Conservation (phyloP, 2,329 filamentous ascomycete species). For the Metarhizium guizhouense region DNA sequence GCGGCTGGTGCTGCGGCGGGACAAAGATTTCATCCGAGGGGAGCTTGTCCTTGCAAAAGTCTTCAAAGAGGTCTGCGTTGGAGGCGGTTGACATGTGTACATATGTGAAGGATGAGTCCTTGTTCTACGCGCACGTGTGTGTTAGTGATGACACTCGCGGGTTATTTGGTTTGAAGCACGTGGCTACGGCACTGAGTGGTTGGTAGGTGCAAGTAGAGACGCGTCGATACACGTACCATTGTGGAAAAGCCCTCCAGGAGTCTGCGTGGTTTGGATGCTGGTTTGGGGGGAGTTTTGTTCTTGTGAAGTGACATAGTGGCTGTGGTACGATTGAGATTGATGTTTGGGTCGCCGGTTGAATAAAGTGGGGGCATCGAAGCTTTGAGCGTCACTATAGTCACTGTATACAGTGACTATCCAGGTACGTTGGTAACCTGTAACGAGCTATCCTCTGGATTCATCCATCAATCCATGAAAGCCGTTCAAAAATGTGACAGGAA, state of each 20-base stretch:
- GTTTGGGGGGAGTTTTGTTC: slow-evolving; percentile 8
- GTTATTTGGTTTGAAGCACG: neutral
- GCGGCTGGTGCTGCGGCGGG: slow-evolving; percentile 67
- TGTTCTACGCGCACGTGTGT: slow-evolving; percentile 38
- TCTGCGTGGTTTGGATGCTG: neutral
- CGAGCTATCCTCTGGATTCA: no score
- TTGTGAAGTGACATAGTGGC: no score
- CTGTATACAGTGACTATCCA: no score
- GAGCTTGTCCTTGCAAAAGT: slow-evolving; percentile 61
- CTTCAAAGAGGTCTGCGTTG: slow-evolving; percentile 72
- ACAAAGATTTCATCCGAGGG: slow-evolving; percentile 77
- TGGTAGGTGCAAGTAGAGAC: no score
- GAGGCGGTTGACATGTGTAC: slow-evolving; percentile 62
- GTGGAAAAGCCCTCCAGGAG: neutral
- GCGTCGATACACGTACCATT: neutral
- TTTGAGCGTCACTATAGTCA: no score
- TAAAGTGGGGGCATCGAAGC: no score
- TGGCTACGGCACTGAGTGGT: neutral
- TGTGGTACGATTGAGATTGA: no score
- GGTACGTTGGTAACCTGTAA: no score
- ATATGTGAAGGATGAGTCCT: slow-evolving; percentile 68
- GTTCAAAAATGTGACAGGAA: no score
- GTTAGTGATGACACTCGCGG: neutral
- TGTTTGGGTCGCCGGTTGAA: no score
- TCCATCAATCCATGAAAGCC: no score